phyloP scores from a whole-genome alignment of 2,329 filamentous ascomycete genomes.

The Arthrobotrys pseudoclavata region DNA sequence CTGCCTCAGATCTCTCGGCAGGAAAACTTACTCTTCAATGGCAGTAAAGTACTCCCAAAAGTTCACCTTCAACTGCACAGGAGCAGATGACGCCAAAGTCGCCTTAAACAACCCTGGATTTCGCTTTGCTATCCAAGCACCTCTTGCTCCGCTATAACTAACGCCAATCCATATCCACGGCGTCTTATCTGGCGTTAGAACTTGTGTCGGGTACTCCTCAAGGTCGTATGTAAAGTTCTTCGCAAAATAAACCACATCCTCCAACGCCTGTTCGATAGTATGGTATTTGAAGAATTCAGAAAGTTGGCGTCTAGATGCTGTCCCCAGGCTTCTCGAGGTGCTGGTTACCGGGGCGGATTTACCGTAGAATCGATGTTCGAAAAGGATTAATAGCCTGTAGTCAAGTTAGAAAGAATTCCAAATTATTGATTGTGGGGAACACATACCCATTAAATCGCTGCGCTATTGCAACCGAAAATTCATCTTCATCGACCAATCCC shows the following conservation, averaged over 20 bases:
- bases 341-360: conserved; percentile 65
- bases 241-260: conserved; percentile 67
- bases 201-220: conserved; percentile 62
- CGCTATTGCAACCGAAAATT: conserved; percentile 60
- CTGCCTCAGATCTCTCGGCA: neutral
- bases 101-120: conserved; percentile 62
- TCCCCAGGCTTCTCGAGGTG: conserved; percentile 14
- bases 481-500: conserved; percentile 54
- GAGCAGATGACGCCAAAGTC: conserved; percentile 61
- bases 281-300: conserved; percentile 65
- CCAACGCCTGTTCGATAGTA: conserved; percentile 67
- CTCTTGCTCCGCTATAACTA: conserved; percentile 62
- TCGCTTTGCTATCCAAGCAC: conserved; percentile 62
- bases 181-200: conserved; percentile 57
- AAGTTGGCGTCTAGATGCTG: conserved; percentile 63
- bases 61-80: conserved; percentile 65
- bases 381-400: conserved; percentile 61
- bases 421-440: neutral
- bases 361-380: conserved; percentile 66
- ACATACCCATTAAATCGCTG: conserved; percentile 60
- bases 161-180: conserved; percentile 60
- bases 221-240: conserved; percentile 65
- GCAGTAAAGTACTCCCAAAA: conserved; percentile 67
- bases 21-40: conserved; percentile 63
- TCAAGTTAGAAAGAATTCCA: neutral